These are phyloP conservation scores for Trametes gibbosa DNA, from an alignment of 768 basidiomycete genomes.

Conservation along the genomic window DNA sequence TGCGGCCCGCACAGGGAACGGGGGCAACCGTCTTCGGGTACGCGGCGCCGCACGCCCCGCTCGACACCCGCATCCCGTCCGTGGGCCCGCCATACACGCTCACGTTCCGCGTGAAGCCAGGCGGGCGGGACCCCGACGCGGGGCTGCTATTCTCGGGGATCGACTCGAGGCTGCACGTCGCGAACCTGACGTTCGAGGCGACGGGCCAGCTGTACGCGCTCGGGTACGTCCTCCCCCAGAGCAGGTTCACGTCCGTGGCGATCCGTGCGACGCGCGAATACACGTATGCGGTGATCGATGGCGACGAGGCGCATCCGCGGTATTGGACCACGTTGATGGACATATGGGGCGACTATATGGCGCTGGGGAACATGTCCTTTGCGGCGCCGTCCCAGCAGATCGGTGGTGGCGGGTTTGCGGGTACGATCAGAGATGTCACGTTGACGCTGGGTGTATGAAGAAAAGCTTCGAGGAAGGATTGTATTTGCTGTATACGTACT, in stretches of 20 bases:
- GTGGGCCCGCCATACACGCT: slow-evolving; percentile 45
- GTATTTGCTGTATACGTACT: background rate
- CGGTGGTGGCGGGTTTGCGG: slow-evolving; percentile 35
- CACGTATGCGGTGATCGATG: slow-evolving; percentile 35
- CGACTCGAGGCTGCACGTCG: slow-evolving; percentile 36
- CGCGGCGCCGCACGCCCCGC: slow-evolving; percentile 5
- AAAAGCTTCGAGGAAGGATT: background rate
- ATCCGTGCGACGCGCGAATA: slow-evolving; percentile 37
- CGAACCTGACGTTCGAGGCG: slow-evolving; percentile 39
- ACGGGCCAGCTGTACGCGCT: slow-evolving; percentile 38
- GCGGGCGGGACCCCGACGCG: slow-evolving; percentile 4
- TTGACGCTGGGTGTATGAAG: slow-evolving; percentile 15
- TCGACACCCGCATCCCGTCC: slow-evolving; percentile 34
- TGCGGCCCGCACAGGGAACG: slow-evolving; percentile 28
- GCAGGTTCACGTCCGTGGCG: slow-evolving; percentile 34
- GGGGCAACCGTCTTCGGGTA: slow-evolving; percentile 33
- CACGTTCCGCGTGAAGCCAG: slow-evolving; percentile 37
- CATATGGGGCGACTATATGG: slow-evolving; percentile 41
- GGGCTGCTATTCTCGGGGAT: slow-evolving; percentile 34
- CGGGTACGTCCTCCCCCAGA: slow-evolving; percentile 28
- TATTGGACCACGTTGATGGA: slow-evolving; percentile 39
- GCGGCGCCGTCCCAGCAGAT: slow-evolving; percentile 39
- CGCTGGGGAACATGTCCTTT: slow-evolving; percentile 42
- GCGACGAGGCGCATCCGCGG: slow-evolving; percentile 20
- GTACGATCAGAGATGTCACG: slow-evolving; percentile 31